A percentile compares a stretch with the other conserved stretches of the same genome.
phyloP scores from a whole-genome alignment of 2,329 filamentous ascomycete genomes.

The Emericellopsis atlantica region DNA sequence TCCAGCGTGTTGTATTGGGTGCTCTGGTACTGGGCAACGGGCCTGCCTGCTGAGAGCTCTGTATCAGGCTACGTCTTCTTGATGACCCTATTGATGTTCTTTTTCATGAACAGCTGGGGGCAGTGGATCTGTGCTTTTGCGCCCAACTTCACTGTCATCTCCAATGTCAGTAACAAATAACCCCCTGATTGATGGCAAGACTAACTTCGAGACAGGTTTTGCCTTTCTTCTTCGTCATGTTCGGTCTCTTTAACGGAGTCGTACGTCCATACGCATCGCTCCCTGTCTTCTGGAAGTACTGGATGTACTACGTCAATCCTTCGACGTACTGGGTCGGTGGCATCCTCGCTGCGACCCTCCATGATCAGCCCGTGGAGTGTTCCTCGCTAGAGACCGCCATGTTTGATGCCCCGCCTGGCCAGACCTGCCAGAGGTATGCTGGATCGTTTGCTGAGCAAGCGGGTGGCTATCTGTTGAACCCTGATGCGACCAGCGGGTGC shows the following conservation, averaged over 20 bases:
- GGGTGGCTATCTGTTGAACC: conserved; percentile 51
- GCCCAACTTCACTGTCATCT: conserved; percentile 66
- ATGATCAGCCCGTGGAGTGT: conserved; percentile 35
- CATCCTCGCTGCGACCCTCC: conserved; percentile 50
- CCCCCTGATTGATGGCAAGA: background rate
- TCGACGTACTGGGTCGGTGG: conserved; percentile 62
- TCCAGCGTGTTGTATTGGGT: conserved; percentile 56
- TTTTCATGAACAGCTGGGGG: conserved; percentile 65
- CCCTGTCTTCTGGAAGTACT: conserved; percentile 61
- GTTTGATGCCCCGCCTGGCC: conserved; percentile 49
- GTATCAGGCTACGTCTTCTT: conserved; percentile 65
- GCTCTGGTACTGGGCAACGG: conserved; percentile 66
- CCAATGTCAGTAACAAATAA: conserved; percentile 36
- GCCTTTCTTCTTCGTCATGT: conserved; percentile 74
- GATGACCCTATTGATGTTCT: conserved; percentile 66
- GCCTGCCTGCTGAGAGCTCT: conserved; percentile 51
- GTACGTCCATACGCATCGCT: conserved; percentile 54
- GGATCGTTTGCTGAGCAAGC: conserved; percentile 38
- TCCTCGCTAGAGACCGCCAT: conserved; percentile 19
- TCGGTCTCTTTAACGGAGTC: conserved; percentile 66
- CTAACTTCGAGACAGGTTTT: conserved; percentile 28
- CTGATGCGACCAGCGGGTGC: conserved; percentile 43
- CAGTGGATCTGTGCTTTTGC: conserved; percentile 80
- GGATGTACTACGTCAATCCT: conserved; percentile 58
- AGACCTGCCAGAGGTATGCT: conserved; percentile 55